Conservation (phyloP, 148 eudicot species). For the Rhododendron ferrugineum region DNA sequence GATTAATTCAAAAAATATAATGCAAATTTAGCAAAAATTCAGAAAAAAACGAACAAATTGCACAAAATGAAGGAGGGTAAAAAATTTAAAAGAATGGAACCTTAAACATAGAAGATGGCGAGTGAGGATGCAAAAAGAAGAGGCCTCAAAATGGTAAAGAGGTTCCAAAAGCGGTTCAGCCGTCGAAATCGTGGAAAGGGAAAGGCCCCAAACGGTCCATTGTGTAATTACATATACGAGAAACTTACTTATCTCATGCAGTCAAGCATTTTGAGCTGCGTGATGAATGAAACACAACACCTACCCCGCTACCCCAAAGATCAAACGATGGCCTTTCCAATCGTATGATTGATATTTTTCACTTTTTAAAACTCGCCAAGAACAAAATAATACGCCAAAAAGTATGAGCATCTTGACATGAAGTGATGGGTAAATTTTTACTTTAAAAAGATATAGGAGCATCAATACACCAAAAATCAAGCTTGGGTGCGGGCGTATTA, state of each 20-base stretch:
- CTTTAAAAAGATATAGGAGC: not conserved
- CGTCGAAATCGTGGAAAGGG: not conserved
- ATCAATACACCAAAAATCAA: no score
- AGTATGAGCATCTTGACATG: not conserved
- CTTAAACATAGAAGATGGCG: no score
- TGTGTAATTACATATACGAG: not conserved
- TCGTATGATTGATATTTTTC: no score
- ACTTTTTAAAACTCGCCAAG: no score
- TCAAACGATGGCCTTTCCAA: no score
- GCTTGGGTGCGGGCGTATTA: no score
- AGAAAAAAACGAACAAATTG: no score
- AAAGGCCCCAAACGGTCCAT: not conserved
- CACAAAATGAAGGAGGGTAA: no score
- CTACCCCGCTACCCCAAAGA: no score
- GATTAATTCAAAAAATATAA: no score
- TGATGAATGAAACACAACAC: not conserved
- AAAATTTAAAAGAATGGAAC: no score
- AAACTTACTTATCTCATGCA: not conserved
- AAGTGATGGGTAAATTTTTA: not conserved
- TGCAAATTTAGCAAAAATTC: no score
- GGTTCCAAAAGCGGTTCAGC: not conserved
- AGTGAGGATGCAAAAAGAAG: not conserved
- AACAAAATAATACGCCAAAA: not conserved
- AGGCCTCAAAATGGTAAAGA: not conserved
- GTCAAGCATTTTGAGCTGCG: not conserved